Percentiles rank a stretch among this genome's conserved stretches.
phyloP scores from a whole-genome alignment of 1,284 basidiomycete species.

The Papiliotrema flavescens region DNA sequence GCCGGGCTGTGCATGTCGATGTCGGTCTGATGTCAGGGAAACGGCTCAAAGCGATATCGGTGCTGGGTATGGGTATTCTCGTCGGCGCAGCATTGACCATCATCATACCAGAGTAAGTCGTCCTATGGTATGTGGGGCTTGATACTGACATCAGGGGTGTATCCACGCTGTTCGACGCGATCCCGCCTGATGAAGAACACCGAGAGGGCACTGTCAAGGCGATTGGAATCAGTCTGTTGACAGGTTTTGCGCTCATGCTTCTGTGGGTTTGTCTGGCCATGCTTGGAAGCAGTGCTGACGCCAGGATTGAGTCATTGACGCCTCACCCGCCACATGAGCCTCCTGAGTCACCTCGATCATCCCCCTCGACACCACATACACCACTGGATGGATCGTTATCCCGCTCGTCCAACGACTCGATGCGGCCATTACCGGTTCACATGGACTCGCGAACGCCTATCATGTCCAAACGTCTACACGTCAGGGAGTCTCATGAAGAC shows the following conservation, averaged over 20 bases:
- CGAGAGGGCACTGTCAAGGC: slow-evolving; percentile 49
- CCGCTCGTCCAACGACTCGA: slow-evolving; percentile 2
- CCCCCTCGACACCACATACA: slow-evolving; percentile 12
- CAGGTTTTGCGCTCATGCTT: slow-evolving; percentile 82
- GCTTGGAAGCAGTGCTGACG: slow-evolving; percentile 1
- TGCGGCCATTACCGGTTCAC: slow-evolving; percentile 18
- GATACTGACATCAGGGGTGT: slow-evolving; percentile 41
- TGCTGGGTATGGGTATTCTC: slow-evolving; percentile 75
- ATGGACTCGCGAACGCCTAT: slow-evolving; percentile 34
- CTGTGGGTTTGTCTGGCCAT: slow-evolving; percentile 53
- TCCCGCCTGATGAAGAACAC: slow-evolving; percentile 45
- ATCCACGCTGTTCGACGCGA: slow-evolving; percentile 42
- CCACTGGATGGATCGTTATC: slow-evolving; percentile 12
- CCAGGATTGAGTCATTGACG: slow-evolving; percentile 43
- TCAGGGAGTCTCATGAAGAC: slow-evolving; percentile 17
- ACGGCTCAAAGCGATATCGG: slow-evolving; percentile 60
- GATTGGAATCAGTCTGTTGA: slow-evolving; percentile 69
- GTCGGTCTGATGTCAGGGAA: slow-evolving; percentile 48
- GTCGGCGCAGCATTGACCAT: slow-evolving; percentile 84
- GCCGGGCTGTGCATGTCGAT: slow-evolving; percentile 36
- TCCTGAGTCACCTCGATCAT: slow-evolving; percentile 9
- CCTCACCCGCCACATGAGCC: slow-evolving; percentile 37
- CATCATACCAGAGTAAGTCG: slow-evolving; percentile 80
- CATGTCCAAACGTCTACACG: slow-evolving; percentile 32
- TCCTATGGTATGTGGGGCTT: too few relatives aligned